Evolutionary conservation across 495 filamentous ascomycete species (phyloP).

Genomic region (Aspergillus bridgeri): DNA sequence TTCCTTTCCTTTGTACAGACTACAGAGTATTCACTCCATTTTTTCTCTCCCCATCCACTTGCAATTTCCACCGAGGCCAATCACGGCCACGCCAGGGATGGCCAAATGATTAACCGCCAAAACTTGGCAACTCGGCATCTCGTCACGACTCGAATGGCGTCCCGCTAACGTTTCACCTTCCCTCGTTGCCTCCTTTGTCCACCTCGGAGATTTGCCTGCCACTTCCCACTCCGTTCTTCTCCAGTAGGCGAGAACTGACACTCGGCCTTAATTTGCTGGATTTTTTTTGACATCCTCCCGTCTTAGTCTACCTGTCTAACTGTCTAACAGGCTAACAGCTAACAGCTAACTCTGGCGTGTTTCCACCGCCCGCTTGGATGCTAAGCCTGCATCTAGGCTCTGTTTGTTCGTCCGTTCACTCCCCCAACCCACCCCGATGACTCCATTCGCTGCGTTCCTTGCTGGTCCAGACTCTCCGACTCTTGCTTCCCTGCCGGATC

Average conservation of each 20-base stretch:
- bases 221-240: neutral
- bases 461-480: neutral
- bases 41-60: neutral
- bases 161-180: slow-evolving; percentile 22
- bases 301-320: no score
- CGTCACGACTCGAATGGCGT: slow-evolving; percentile 6
- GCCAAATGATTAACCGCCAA: slow-evolving; percentile 20
- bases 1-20: no score
- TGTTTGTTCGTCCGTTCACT: no score
- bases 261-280: neutral
- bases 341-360: no score
- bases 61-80: neutral
- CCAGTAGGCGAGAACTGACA: no score
- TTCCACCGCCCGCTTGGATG: neutral
- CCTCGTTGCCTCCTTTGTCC: neutral
- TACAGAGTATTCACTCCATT: neutral
- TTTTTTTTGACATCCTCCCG: no score
- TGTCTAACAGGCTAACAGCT: no score
- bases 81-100: slow-evolving; percentile 7
- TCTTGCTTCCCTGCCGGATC: neutral
- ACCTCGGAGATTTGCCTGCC: slow-evolving; percentile 13
- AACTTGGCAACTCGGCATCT: slow-evolving; percentile 24
- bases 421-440: neutral
- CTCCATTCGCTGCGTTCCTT: neutral
- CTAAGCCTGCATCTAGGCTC: no score